Percentiles rank a stretch among this genome's conserved stretches.
Evolutionary conservation across 805 yeast species (phyloP).

Genomic region (Dipodascopsis tothii): DNA sequence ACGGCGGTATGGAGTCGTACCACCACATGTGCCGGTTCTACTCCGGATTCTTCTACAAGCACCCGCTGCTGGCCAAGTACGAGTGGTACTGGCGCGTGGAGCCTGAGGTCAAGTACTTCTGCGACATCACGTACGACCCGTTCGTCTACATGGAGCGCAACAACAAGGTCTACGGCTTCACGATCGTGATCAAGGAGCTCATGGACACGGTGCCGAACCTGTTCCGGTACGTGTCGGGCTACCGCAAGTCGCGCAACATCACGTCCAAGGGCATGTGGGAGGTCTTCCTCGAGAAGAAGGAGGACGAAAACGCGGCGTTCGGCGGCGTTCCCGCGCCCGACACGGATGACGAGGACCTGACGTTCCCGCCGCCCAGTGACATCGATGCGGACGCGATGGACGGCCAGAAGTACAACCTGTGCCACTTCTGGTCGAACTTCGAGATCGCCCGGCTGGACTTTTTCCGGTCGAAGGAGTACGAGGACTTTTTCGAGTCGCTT

Average conservation of each 20-base stretch:
- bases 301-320: constrained; percentile 11
- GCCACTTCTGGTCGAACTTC: constrained; percentile 85
- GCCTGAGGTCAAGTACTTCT: constrained; percentile 81
- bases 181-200: constrained; percentile 68
- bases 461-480: constrained; percentile 59
- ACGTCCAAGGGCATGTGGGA: constrained; percentile 62
- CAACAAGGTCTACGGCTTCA: constrained; percentile 77
- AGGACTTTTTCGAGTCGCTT: constrained; percentile 56
- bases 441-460: constrained; percentile 81
- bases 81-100: constrained; percentile 98
- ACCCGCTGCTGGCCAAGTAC: constrained; percentile 57
- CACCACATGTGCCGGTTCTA: constrained; percentile 95
- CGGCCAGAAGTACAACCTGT: constrained; percentile 66
- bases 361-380: constrained; percentile 11
- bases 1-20: constrained; percentile 74
- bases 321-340: neutral
- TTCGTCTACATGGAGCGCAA: constrained; percentile 65
- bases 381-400: constrained; percentile 51
- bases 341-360: constrained; percentile 13
- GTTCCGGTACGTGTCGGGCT: constrained; percentile 64
- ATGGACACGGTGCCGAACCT: constrained; percentile 75
- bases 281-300: constrained; percentile 42
- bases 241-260: constrained; percentile 43
- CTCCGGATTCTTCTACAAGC: constrained; percentile 74
- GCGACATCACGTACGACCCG: constrained; percentile 90